Evolutionary conservation across 2,329 filamentous ascomycete species (phyloP), one percentile per base, ranked within the genome.

Genomic region (Scedosporium aurantiacum): DNA sequence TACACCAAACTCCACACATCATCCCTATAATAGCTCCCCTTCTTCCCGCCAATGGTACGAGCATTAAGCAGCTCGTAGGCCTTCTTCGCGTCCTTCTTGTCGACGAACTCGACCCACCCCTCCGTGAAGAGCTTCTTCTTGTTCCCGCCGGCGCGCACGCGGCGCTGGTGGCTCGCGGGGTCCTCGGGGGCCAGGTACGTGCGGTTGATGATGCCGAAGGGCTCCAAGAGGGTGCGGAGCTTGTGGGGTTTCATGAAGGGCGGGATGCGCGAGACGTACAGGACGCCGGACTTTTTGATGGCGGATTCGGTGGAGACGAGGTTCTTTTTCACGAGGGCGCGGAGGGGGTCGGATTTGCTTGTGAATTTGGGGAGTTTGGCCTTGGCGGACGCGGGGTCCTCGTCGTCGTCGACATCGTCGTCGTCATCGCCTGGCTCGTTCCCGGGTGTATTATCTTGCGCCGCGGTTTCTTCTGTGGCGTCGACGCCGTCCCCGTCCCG

Each of bases 171-270:
- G 5, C 82, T 79, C 3, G 81, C 72, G 0, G 85, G 81, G 69
- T 91, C 86, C 73, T 94, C 89, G 12, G 89, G 89, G 0, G 88
- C 85, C 18, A 93, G 81, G 75, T 92, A 93, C 62, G 91, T 86
- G 67, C 89, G 86, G 68, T 89, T 89, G 69, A 93, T 83, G 45
- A 79, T 78, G 63, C 90, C 90, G 73, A 91, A 90, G 8, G 86
- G 87, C 64, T 86, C 80, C 60, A 94, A 83, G 14, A 91, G 84
- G 18, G 86, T 85, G 65, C 88, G 85, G 47, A 94, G 79, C 69
- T 92, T 92, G 59, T 80, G 77, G 5, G 90, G 89, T 68, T 91
- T 92, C 89, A 95, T 94, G 73, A 92, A 95, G 0, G 91, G 91
- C 3, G 91, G 90, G 64, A 94, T 84, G 63, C 90, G 85, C 4